These are phyloP conservation scores for Zychaea mexicana DNA, from an alignment of 371 early-diverging fungal genomes.

Conservation along the genomic window DNA sequence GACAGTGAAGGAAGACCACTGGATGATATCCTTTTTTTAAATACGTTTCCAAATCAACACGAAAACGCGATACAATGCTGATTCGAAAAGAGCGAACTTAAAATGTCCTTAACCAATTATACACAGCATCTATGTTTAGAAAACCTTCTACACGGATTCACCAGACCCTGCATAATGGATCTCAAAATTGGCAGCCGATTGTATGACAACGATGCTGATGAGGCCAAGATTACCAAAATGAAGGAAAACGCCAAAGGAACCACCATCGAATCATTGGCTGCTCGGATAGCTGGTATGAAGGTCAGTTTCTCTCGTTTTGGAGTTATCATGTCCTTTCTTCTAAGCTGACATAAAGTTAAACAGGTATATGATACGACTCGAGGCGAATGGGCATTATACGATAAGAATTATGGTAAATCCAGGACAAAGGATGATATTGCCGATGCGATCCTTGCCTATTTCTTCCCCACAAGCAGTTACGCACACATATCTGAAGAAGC, in stretches of 20 bases:
- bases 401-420: conserved; percentile 45
- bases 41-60: not conserved
- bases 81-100: not conserved
- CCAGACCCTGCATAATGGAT: conserved; percentile 75
- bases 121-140: conserved; percentile 70
- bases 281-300: conserved; percentile 68
- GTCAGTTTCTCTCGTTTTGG: too few species aligned
- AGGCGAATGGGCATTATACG: conserved; percentile 40
- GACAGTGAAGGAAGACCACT: conserved; percentile 17
- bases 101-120: conserved; percentile 15
- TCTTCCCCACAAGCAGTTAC: conserved; percentile 43
- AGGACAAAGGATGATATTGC: conserved; percentile 42
- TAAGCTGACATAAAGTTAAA: not conserved
- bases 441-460: conserved; percentile 49
- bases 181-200: conserved; percentile 76
- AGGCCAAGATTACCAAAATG: conserved; percentile 65
- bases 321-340: too few species aligned
- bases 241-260: conserved; percentile 55
- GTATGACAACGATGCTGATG: conserved; percentile 63
- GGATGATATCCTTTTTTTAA: conserved; percentile 54
- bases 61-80: not conserved
- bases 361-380: conserved; percentile 47
- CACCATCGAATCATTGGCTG: conserved; percentile 59
- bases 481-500: conserved; percentile 23
- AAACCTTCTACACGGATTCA: conserved; percentile 70